A percentile compares a stretch with the other conserved stretches of the same genome.
Conservation (phyloP, 805 yeast genomes). For the Candida xiaguanensis region DNA sequence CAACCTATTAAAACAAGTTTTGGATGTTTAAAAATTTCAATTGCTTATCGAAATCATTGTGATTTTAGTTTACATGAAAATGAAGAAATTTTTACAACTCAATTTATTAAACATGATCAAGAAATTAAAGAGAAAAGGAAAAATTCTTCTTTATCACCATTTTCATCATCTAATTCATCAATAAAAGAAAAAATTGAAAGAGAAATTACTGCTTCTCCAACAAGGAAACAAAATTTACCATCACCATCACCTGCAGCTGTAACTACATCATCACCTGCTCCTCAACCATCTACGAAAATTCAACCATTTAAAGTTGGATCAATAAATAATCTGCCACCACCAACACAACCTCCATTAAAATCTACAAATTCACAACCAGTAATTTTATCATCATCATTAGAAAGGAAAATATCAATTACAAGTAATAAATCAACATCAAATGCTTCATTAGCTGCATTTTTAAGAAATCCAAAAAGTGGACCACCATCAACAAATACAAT, state of each 20-base stretch:
- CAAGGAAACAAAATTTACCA: background rate
- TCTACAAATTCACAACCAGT: constrained; percentile 7
- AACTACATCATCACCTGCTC: background rate
- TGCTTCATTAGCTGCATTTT: constrained; percentile 51
- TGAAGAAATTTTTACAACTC: constrained; percentile 59
- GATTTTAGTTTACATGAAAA: constrained; percentile 65
- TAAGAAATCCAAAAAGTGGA: constrained; percentile 48
- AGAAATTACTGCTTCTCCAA: constrained; percentile 13
- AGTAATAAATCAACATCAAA: constrained; percentile 47
- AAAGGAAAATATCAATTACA: constrained; percentile 40
- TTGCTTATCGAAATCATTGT: constrained; percentile 72
- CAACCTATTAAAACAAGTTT: constrained; percentile 70
- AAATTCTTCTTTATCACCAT: constrained; percentile 19
- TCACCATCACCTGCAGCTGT: constrained; percentile 20
- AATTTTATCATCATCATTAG: constrained; percentile 24
- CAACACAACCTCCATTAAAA: constrained; percentile 13
- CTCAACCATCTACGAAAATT: constrained; percentile 16
- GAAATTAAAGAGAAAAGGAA: background rate
- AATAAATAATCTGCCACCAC: constrained; percentile 41
- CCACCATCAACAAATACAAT: constrained; percentile 35
- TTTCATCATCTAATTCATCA: constrained; percentile 16
- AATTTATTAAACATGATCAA: constrained; percentile 48
- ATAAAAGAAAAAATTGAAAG: constrained; percentile 9
- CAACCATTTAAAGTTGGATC: constrained; percentile 67
- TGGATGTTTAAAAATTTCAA: constrained; percentile 72